phyloP scores from a whole-genome alignment of 1,139 yeast genomes.

The Torulaspora globosa region DNA sequence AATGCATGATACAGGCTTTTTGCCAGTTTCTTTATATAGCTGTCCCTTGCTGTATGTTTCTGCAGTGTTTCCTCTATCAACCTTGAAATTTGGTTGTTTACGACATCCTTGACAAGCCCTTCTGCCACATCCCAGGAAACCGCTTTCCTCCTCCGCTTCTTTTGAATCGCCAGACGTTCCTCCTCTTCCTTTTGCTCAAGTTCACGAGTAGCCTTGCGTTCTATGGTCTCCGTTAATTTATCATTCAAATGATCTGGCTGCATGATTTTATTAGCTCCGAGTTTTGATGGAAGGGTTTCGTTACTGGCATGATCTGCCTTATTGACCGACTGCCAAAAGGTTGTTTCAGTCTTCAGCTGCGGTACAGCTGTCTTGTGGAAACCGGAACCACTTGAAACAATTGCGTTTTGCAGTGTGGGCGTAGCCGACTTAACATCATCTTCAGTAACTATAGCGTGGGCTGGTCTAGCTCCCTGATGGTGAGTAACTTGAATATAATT shows the following conservation, averaged over 20 bases:
- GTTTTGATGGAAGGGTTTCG: not conserved
- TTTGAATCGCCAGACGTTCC: constrained; percentile 10
- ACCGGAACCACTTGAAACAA: not conserved
- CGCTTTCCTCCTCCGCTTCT: constrained; percentile 25
- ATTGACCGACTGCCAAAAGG: not conserved
- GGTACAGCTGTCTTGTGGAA: not conserved
- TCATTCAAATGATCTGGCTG: constrained; percentile 17
- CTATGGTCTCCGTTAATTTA: not conserved
- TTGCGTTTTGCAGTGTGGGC: not conserved
- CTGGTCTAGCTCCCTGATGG: not conserved
- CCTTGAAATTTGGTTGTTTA: constrained; percentile 23
- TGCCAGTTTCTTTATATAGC: constrained; percentile 42
- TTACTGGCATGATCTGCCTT: not conserved
- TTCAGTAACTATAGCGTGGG: not conserved
- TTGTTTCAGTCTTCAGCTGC: not conserved
- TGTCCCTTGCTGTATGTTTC: constrained; percentile 7
- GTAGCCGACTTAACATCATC: not conserved
- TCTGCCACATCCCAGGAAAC: constrained; percentile 35
- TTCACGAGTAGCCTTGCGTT: constrained; percentile 6
- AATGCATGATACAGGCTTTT: constrained; percentile 56
- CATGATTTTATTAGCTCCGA: not conserved
- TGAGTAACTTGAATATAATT: not conserved
- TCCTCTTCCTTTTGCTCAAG: constrained; percentile 7
- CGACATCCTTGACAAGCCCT: constrained; percentile 37
- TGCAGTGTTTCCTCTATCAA: constrained; percentile 4